Evolutionary conservation across 345 rosid genomes (phyloP).

Genomic region (Jatropha curcas): DNA sequence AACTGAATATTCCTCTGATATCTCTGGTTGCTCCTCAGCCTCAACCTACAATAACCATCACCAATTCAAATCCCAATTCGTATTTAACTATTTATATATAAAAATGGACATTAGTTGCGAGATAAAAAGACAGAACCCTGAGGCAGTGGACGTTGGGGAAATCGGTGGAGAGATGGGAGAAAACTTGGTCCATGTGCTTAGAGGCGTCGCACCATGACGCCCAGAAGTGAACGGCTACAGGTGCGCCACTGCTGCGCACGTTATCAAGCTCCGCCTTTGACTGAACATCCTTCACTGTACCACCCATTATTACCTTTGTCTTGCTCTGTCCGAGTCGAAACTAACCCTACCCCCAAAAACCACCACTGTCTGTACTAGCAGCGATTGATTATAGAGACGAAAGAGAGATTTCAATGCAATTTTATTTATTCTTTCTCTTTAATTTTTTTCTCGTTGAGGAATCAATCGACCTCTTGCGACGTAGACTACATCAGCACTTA

Average conservation of each 20-base stretch:
- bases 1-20: constrained; percentile 80
- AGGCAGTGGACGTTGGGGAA: constrained; percentile 80
- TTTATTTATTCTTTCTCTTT: too few relatives aligned
- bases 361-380: too few relatives aligned
- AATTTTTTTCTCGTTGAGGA: background rate
- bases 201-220: constrained; percentile 99
- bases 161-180: constrained; percentile 85
- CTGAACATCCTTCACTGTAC: constrained; percentile 80
- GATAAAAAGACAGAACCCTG: constrained; percentile 46
- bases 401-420: too few relatives aligned
- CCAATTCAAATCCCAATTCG: background rate
- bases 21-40: constrained; percentile 95
- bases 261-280: constrained; percentile 82
- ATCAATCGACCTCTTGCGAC: background rate
- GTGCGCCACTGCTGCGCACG: constrained; percentile 48
- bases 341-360: too few relatives aligned
- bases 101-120: background rate
- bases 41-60: constrained; percentile 58
- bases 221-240: constrained; percentile 83
- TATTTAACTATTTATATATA: background rate
- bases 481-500: background rate
- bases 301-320: constrained; percentile 46
- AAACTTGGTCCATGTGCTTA: constrained; percentile 97
- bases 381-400: too few relatives aligned
- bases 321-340: constrained; percentile 12